Conservation (phyloP, 129 eudicot genomes). For the Saussurea involucrata region DNA sequence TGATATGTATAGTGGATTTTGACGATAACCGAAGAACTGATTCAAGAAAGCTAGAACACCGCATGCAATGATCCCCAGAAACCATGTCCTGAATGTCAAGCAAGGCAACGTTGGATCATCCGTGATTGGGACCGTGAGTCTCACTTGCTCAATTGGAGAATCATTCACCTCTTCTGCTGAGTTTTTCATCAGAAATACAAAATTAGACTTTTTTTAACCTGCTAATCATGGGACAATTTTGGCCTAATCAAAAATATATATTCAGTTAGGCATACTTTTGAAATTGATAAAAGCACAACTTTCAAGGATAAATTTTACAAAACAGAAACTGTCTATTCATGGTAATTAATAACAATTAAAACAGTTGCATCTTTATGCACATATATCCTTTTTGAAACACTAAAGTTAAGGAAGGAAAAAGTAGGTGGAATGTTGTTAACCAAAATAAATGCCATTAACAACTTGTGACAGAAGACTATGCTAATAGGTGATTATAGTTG, state of each 20-base stretch:
- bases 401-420: neutral
- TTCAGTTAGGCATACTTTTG: neutral
- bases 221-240: neutral
- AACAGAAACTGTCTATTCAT: neutral
- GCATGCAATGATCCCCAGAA: constrained; percentile 65
- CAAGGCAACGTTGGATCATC: constrained; percentile 82
- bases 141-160: constrained; percentile 77
- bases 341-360: neutral
- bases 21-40: constrained; percentile 54
- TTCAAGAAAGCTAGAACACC: constrained; percentile 60
- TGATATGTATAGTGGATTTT: constrained; percentile 35
- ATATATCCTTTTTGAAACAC: neutral
- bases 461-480: constrained; percentile 1
- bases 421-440: constrained; percentile 8
- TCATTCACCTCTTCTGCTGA: constrained; percentile 58
- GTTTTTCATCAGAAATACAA: neutral
- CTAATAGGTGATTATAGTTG: neutral
- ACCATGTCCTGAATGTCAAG: constrained; percentile 80
- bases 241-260: neutral
- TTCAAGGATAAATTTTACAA: neutral
- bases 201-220: neutral
- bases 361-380: neutral
- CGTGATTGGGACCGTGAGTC: constrained; percentile 68
- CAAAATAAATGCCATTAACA: neutral
- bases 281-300: neutral